phyloP scores from a whole-genome alignment of 495 filamentous ascomycete species.

The Alectoria sarmentosa region DNA sequence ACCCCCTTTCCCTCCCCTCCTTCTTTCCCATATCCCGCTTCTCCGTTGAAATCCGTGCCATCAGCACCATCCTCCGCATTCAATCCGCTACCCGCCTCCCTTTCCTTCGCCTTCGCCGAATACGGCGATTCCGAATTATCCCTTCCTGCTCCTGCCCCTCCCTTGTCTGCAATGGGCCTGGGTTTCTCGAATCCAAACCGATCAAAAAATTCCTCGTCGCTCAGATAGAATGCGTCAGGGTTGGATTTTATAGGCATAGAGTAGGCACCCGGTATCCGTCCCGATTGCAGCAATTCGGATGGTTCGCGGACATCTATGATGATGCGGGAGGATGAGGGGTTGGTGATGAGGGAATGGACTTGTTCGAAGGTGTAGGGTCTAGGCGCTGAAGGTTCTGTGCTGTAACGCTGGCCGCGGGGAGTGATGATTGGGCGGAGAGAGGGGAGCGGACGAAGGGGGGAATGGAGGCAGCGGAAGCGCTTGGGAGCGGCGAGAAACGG shows the following conservation, averaged over 20 bases:
- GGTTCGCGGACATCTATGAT: constrained; percentile 80
- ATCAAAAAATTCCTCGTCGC: constrained; percentile 68
- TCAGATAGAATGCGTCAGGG: constrained; percentile 71
- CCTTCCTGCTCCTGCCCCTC: neutral
- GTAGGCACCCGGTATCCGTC: constrained; percentile 70
- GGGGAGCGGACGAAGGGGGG: neutral
- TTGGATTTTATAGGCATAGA: constrained; percentile 72
- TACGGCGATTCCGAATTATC: neutral
- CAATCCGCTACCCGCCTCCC: constrained; percentile 36
- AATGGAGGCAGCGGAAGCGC: neutral
- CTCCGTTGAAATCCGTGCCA: neutral
- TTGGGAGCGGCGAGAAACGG: neutral
- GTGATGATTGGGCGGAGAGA: neutral
- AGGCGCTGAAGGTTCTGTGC: constrained; percentile 2
- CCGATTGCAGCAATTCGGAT: constrained; percentile 57
- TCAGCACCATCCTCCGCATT: constrained; percentile 21
- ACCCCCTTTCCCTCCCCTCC: constrained; percentile 29
- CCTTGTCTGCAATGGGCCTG: neutral
- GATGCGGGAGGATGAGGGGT: constrained; percentile 9
- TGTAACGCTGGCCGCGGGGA: neutral
- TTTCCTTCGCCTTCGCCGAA: constrained; percentile 31
- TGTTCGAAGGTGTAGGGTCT: constrained; percentile 23
- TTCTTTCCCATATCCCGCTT: neutral
- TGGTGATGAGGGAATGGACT: constrained; percentile 2
- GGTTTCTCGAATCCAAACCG: constrained; percentile 63